These are phyloP conservation scores for Pochonia chlamydosporia DNA, from an alignment of 2,329 filamentous ascomycete species.

Conservation along the genomic window DNA sequence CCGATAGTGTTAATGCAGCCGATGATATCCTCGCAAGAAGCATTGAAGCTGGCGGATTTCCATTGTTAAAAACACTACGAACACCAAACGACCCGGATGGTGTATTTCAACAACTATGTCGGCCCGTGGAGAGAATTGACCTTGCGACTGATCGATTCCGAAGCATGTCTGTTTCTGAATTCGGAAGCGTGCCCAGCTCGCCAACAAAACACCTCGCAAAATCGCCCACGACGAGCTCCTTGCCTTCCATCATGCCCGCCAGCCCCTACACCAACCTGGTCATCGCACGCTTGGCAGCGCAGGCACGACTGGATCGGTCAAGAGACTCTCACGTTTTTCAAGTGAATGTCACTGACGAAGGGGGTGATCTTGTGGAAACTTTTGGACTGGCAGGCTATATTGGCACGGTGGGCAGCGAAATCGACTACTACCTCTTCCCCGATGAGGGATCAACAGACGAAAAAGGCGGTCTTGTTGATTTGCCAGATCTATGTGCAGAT, in stretches of 20 bases:
- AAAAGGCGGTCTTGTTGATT: slow-evolving; percentile 48
- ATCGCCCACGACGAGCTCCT: slow-evolving; percentile 29
- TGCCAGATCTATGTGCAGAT: slow-evolving; percentile 43
- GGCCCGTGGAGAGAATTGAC: slow-evolving; percentile 50
- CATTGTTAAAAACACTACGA: slow-evolving; percentile 52
- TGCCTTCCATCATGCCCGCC: slow-evolving; percentile 15
- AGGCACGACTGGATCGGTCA: slow-evolving; percentile 57
- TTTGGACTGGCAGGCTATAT: slow-evolving; percentile 56
- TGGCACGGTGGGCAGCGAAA: slow-evolving; percentile 51
- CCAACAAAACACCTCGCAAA: slow-evolving; percentile 24
- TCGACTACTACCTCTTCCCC: slow-evolving; percentile 55
- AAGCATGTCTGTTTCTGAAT: slow-evolving; percentile 7
- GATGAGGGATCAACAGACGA: slow-evolving; percentile 52
- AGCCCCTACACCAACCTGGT: slow-evolving; percentile 39
- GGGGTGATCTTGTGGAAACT: slow-evolving; percentile 43
- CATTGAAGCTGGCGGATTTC: slow-evolving; percentile 58
- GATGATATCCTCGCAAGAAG: slow-evolving; percentile 59
- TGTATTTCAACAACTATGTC: slow-evolving; percentile 62
- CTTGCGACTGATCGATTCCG: slow-evolving; percentile 44
- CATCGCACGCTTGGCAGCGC: slow-evolving; percentile 55
- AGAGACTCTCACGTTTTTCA: slow-evolving; percentile 47
- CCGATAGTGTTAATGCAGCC: slow-evolving; percentile 38
- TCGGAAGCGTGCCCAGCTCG: slow-evolving; percentile 16
- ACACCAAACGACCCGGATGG: slow-evolving; percentile 66
- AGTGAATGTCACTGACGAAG: slow-evolving; percentile 51